These are phyloP conservation scores for Tulasnella calospora DNA, from an alignment of 768 basidiomycete genomes.

Conservation along the genomic window DNA sequence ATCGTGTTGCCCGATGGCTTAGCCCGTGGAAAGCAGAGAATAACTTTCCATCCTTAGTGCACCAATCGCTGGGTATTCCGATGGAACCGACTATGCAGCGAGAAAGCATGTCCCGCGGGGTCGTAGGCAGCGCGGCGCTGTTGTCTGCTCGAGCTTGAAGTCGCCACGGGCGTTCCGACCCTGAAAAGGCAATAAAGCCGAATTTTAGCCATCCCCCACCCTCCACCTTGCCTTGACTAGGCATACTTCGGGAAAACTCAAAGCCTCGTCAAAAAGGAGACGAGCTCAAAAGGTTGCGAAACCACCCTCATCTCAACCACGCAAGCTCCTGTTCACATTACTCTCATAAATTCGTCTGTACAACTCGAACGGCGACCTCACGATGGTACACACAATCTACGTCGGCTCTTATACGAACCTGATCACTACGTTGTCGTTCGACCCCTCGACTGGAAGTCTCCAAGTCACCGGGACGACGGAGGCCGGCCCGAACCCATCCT, in stretches of 20 bases:
- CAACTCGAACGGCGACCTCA: background rate
- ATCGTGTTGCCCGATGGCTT: background rate
- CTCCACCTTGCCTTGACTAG: background rate
- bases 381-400: conserved; percentile 32
- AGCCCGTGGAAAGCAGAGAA: background rate
- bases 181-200: conserved; percentile 5
- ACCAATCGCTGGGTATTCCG: background rate
- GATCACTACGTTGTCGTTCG: conserved; percentile 60
- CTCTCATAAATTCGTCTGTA: background rate
- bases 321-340: background rate
- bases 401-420: conserved; percentile 44
- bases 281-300: background rate
- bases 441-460: conserved; percentile 49
- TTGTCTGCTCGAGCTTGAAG: background rate
- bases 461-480: conserved; percentile 29
- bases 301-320: background rate
- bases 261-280: conserved; percentile 1
- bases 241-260: background rate
- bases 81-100: background rate
- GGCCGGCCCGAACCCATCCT: conserved; percentile 51
- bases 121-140: background rate
- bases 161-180: background rate
- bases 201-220: background rate
- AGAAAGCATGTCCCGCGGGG: background rate
- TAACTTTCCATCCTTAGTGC: background rate